phyloP scores from a whole-genome alignment of 495 filamentous ascomycete genomes.

The Penicillium samsonianum region DNA sequence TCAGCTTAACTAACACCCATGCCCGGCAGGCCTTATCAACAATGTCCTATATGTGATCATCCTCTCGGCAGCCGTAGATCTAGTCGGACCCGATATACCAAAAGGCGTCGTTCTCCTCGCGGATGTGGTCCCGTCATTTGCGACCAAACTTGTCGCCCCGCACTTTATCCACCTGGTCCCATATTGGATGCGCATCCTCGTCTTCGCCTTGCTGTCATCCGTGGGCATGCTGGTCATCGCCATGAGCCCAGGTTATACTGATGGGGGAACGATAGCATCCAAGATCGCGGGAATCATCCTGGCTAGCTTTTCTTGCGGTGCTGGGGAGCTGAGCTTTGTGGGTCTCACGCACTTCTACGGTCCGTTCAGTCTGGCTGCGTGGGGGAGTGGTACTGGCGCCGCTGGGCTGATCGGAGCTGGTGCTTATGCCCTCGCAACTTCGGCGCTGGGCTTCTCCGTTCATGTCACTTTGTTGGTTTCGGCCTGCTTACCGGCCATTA shows the following conservation, averaged over 20 bases:
- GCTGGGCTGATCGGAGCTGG: constrained; percentile 87
- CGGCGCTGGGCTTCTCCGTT: constrained; percentile 70
- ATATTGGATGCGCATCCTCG: constrained; percentile 71
- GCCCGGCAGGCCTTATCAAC: constrained; percentile 77
- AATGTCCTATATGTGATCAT: constrained; percentile 98
- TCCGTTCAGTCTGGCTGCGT: constrained; percentile 82
- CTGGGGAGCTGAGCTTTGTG: constrained; percentile 85
- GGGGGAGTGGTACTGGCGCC: constrained; percentile 90
- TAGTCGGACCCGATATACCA: constrained; percentile 81
- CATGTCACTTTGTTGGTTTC: constrained; percentile 70
- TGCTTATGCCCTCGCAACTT: constrained; percentile 81
- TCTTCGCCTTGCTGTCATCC: constrained; percentile 70
- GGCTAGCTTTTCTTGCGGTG: constrained; percentile 79
- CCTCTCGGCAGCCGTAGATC: constrained; percentile 91
- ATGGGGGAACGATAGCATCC: constrained; percentile 60
- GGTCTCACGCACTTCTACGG: constrained; percentile 93
- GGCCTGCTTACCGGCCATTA: constrained; percentile 74
- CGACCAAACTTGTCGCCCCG: constrained; percentile 82
- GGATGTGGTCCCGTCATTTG: constrained; percentile 85
- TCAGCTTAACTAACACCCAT: neutral
- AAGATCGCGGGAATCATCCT: constrained; percentile 86
- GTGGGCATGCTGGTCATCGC: constrained; percentile 88
- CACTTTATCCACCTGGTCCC: constrained; percentile 90
- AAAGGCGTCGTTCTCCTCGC: constrained; percentile 92
- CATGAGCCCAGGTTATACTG: constrained; percentile 62